Base-by-base conservation (phyloP, 2,329 filamentous ascomycete species). In the Domatiomyces catenatus region DNA sequence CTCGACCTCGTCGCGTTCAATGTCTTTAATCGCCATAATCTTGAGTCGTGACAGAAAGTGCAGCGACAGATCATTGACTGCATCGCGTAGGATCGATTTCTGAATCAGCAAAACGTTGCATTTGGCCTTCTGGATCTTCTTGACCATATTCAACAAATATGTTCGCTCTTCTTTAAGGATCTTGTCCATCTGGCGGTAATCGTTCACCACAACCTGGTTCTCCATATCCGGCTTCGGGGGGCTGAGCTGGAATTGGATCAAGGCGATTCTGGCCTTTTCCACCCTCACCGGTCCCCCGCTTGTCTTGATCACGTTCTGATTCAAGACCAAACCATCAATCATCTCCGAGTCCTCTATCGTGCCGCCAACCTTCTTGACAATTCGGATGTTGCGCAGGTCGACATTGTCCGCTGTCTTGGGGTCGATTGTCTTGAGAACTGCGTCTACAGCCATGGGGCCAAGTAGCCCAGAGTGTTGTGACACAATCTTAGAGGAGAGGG, bases 61-160 rank as follows among this genome's bases (percentile, higher is more conserved):
- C 57, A 98, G 78, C 55, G 87, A 94, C 52, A 98, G 77, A 62
- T 98, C 92, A 73, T 98, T 98, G 67, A 98, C 89, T 36, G 92
- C 92, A 63, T 98, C 92, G 61, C 92, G 83, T 52, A 98, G 80
- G 61, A 98, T 98, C 12, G 90, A 96, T 73, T 98, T 98, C 66
- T 98, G 92, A 61, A 98, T 96, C 59, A 98, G 76, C 44, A 96
- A 81, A 44, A 98, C 92, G 63, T 98, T 98, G 74, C 92, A 98
- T 75, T 96, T 98, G 60, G 92, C 89, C 77, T 96, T 98, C 74
- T 96, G 95, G 70, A 98, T 98, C 78, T 96, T 98, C 80, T 98
- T 96, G 66, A 93, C 89, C 80, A 98, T 86, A 75, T 96, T 96
- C 52, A 98, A 79, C 57, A 98, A 80, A 71, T 98, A 98, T 60